Conservation (phyloP, 139 green algal species). For the Closterium sp. region DNA sequence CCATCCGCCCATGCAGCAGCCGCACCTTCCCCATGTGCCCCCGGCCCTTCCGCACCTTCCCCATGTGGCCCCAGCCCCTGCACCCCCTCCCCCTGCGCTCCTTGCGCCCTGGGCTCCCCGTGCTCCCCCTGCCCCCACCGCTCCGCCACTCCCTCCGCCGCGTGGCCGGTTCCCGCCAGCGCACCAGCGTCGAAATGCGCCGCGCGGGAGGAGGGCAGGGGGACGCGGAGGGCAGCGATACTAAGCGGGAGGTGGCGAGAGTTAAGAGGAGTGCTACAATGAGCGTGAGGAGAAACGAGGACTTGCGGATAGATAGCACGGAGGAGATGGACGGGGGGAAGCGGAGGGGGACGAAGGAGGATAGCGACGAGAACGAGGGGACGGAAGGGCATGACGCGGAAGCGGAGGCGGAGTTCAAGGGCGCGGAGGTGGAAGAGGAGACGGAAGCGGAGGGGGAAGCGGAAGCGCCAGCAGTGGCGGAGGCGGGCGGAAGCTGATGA, state of each 20-base stretch:
- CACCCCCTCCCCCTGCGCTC: background rate
- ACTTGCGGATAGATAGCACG: background rate
- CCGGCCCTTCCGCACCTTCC: background rate
- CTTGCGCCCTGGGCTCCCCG: background rate
- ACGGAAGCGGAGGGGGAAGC: background rate
- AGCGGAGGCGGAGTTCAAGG: background rate
- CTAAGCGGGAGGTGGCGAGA: background rate
- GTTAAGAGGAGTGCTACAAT: background rate
- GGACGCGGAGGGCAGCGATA: background rate
- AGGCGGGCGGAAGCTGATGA: background rate
- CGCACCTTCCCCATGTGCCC: background rate
- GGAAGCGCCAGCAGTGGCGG: background rate
- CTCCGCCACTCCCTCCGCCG: background rate
- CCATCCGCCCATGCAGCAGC: background rate
- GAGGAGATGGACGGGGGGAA: background rate
- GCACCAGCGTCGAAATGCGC: background rate
- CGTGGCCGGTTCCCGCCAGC: background rate
- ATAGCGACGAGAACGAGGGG: background rate
- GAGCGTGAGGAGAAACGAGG: background rate
- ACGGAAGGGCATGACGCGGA: background rate
- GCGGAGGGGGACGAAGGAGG: background rate
- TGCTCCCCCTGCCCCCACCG: background rate
- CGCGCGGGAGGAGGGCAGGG: background rate
- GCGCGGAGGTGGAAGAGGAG: background rate
- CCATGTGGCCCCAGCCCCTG: no score